Percentiles rank a stretch among this genome's conserved stretches.
Conservation (phyloP, 2,329 filamentous ascomycete genomes). For the Cryphonectria radicalis region DNA sequence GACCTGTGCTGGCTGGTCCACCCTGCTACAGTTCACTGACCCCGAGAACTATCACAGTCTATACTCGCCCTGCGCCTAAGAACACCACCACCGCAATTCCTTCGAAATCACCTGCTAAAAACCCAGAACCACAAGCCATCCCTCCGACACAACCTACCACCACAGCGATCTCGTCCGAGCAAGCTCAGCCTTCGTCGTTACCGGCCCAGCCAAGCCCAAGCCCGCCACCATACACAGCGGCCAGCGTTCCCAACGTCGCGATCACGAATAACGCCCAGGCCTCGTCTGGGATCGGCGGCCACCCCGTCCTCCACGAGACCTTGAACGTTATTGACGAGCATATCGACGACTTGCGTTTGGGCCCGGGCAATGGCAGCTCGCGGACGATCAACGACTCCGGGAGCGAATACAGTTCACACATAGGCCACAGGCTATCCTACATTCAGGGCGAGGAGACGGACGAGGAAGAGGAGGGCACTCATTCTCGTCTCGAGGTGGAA, state of each 20-base stretch:
- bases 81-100: conserved; percentile 11
- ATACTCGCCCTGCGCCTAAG: conserved; percentile 63
- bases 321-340: conserved; percentile 96
- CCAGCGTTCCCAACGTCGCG: conserved; percentile 36
- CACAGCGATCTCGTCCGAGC: conserved; percentile 24
- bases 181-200: conserved; percentile 31
- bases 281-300: conserved; percentile 51
- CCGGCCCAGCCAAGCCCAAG: conserved; percentile 29
- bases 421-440: conserved; percentile 81
- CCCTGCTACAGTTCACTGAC: conserved; percentile 16
- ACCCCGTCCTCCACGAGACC: conserved; percentile 89
- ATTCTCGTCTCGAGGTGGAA: conserved; percentile 74
- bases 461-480: conserved; percentile 79
- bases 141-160: conserved; percentile 13
- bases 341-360: conserved; percentile 79
- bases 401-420: conserved; percentile 85
- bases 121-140: conserved; percentile 8
- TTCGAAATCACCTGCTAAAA: conserved; percentile 15
- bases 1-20: conserved; percentile 8
- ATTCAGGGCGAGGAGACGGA: conserved; percentile 95
- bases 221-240: conserved; percentile 47
- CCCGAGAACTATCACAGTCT: conserved; percentile 50
- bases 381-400: conserved; percentile 73
- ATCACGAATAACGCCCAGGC: conserved; percentile 36
- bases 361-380: conserved; percentile 55